phyloP scores from a whole-genome alignment of 495 filamentous ascomycete genomes.

The Podospora pseudoanserina region DNA sequence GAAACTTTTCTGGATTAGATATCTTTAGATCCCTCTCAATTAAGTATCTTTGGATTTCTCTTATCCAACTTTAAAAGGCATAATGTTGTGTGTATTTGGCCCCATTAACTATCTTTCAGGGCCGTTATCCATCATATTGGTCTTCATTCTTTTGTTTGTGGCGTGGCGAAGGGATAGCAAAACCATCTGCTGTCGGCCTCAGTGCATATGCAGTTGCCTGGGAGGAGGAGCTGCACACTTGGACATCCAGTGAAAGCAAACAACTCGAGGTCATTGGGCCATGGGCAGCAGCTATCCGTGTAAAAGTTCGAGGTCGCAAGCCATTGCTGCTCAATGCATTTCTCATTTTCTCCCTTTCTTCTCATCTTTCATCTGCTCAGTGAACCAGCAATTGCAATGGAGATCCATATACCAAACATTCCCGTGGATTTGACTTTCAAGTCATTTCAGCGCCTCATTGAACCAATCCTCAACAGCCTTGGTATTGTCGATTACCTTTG shows the following conservation, averaged over 20 bases:
- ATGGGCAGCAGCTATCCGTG: not conserved
- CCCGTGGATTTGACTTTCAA: constrained; percentile 33
- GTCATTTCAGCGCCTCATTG: constrained; percentile 33
- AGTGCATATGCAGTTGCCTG: not conserved
- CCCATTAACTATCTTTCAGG: too few relatives aligned
- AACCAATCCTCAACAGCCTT: constrained; percentile 31
- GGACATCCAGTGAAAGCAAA: not conserved
- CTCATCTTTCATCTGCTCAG: too few relatives aligned
- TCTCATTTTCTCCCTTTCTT: not conserved
- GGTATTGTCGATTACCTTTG: constrained; percentile 36
- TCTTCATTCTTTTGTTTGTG: too few relatives aligned
- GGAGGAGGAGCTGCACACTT: not conserved
- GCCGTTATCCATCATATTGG: too few relatives aligned
- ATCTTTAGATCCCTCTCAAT: too few relatives aligned
- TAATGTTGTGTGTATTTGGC: too few relatives aligned
- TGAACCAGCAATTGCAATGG: constrained; percentile 24
- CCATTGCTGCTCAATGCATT: not conserved
- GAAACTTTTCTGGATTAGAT: too few relatives aligned
- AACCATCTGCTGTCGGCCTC: not conserved
- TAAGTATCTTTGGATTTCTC: too few relatives aligned
- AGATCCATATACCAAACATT: constrained; percentile 42
- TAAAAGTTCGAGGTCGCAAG: not conserved
- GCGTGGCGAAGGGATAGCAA: not conserved
- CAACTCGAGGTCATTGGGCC: not conserved
- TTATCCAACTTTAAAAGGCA: too few relatives aligned